Base-by-base conservation (phyloP, 2,329 filamentous ascomycete genomes). In the Pseudogymnoascus sp. region DNA sequence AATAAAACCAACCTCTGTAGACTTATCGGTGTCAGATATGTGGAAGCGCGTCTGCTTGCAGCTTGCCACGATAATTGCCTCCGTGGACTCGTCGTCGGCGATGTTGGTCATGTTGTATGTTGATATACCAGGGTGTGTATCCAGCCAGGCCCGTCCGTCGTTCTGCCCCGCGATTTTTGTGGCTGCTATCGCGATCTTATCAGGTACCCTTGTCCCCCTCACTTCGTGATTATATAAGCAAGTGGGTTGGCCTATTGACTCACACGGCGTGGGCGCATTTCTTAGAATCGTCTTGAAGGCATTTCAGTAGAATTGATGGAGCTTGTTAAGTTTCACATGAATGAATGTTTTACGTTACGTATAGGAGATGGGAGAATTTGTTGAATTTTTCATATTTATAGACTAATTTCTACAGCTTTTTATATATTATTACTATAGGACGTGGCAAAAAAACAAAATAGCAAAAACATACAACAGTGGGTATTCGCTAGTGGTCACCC, bases 11-110 rank as follows among this genome's bases (percentile, higher is more conserved):
- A 43, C n/a, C 18, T 46, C 43, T 37, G 28, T 12, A 40, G 53
- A 46, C 16, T 21, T 59, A 5, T 70, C 69, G 2, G 71, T 71
- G 60, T 67, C 70, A 38, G 71, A 67, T 11, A 73, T 73, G 42
- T 73, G 66, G 36, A 73, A 73, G 56, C 72, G 65, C 3, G 72
- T 73, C 61, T 73, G 71, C 62, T 73, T 73, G 59, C 69, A 72
- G 6, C 71, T 70, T 21, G 66, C 66, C 14, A 73, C 56, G 5
- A 72, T 73, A 18, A 56, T 18, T 56, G 49, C n/a, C n/a, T 56
- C 49, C 18, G 49, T 3, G 11, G 49, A 34, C 49, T 56, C 49
- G 28, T 56, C 49, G 28, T 56, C 49, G n/a, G 49, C 11, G 28
- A 56, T 56, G 25, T 18, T 56, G 8, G 49, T 34, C 49, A 56